Evolutionary conservation across 306 rosid species (phyloP), one percentile per base, ranked within the genome.

Genomic region (Trifolium pratense): DNA sequence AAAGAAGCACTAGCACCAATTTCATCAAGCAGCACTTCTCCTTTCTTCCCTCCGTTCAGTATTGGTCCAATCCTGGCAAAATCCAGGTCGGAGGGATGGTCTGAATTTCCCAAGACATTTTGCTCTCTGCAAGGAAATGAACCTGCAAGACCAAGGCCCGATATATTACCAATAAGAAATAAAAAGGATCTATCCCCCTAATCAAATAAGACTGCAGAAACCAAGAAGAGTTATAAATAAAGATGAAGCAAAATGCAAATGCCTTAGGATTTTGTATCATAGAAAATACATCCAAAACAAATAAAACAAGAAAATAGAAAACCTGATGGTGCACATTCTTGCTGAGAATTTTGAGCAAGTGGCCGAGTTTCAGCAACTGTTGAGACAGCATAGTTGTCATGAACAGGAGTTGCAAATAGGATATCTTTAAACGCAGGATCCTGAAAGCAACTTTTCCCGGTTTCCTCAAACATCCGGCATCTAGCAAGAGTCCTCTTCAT

Each of bases 401-500:
- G 71, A 52, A 83, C 75, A 55, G 86, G 81, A 62, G 77, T 60
- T 66, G 92, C 78, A 71, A 78, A 82, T 74, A 89, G 79, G 75
- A 51, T 82, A 77, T 93, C 93, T 63, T 82, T 82, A 46, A 89
- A 78, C 32, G 70, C 75, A 66, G 91, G 91, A 70, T 93, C 90
- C 79, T 68, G 68, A 62, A 93, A 87, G 89, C 93, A 93, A 76
- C 93, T 85, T 84, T 70, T 84, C 49, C 97, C 87, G 0, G 85
- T 71, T 43, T 85, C 98, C 78, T 91, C 89, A 67, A 81, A 87
- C 70, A 75, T 85, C 52, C 69, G 82, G 80, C 93, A 93, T 75
- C 91, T 87, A 78, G 87, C 84, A 45, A 91, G 90, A 62, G 92
- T 82, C 69, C 89, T 87, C 88, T 87, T 93, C 92, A 82, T 91